These are phyloP conservation scores for Nemania sp. DNA, from an alignment of 2,329 filamentous ascomycete genomes.

Conservation along the genomic window DNA sequence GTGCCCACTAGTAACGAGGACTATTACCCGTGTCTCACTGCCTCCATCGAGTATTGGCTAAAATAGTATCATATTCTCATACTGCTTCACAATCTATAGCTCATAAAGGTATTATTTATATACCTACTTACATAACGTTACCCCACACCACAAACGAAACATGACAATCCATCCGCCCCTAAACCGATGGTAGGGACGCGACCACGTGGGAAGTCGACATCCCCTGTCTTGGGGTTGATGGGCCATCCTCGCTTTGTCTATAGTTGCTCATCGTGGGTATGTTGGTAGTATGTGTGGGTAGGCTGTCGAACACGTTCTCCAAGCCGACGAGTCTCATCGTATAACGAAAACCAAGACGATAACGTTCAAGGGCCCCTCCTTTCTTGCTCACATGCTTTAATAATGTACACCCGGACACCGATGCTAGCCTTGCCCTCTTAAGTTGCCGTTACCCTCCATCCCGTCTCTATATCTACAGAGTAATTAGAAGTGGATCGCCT, in stretches of 20 bases:
- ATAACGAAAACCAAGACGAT: neutral
- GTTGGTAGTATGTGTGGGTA: conserved; percentile 4
- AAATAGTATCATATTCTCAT: neutral
- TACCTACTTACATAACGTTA: neutral
- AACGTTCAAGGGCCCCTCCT: conserved; percentile 28
- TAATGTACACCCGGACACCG: conserved; percentile 53
- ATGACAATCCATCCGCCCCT: neutral
- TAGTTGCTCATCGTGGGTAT: neutral
- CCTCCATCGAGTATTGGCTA: neutral
- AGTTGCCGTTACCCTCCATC: conserved; percentile 33
- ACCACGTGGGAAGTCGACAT: conserved; percentile 3
- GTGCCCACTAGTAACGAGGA: neutral
- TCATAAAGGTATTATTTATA: conserved; percentile 20
- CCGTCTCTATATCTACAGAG: conserved; percentile 47
- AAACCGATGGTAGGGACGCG: neutral
- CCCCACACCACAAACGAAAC: neutral
- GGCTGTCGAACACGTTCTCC: neutral
- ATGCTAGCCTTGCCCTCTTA: conserved; percentile 45
- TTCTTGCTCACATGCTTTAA: conserved; percentile 48
- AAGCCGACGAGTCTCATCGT: conserved; percentile 2
- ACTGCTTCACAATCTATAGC: conserved; percentile 6
- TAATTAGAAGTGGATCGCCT: conserved; percentile 91
- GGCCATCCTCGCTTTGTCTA: neutral
- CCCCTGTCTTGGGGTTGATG: neutral
- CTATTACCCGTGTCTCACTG: neutral